These are phyloP conservation scores for Eucalyptus marginata DNA, from an alignment of 345 rosid species.

Conservation along the genomic window DNA sequence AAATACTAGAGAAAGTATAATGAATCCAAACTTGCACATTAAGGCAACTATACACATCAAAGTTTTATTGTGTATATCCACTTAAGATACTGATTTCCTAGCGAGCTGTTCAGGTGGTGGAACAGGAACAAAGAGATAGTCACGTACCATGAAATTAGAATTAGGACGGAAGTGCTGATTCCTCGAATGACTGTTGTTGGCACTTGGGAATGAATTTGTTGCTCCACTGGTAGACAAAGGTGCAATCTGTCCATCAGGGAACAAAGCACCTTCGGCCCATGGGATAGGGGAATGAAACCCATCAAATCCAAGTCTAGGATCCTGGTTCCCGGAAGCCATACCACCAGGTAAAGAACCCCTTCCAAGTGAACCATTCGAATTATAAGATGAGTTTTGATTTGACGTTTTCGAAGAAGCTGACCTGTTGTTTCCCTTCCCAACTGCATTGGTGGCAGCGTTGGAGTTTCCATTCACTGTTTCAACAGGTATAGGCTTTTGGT, in stretches of 20 bases:
- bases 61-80: background rate
- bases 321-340: conserved; percentile 51
- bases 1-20: background rate
- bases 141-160: conserved; percentile 46
- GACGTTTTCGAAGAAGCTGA: conserved; percentile 40
- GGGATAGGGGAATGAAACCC: conserved; percentile 31
- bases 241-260: conserved; percentile 45
- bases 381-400: conserved; percentile 28
- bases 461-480: conserved; percentile 47
- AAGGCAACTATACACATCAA: background rate
- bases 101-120: background rate
- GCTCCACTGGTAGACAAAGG: conserved; percentile 26
- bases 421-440: conserved; percentile 44
- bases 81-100: background rate
- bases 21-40: background rate
- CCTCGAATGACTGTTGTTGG: conserved; percentile 36
- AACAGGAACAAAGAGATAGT: background rate
- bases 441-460: conserved; percentile 20
- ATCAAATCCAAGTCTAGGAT: conserved; percentile 46
- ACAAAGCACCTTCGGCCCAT: conserved; percentile 36
- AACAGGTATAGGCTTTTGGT: conserved; percentile 43
- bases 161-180: conserved; percentile 44
- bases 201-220: conserved; percentile 38
- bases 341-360: conserved; percentile 32
- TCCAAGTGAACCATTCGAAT: conserved; percentile 24